A percentile compares a stretch with the other conserved stretches of the same genome.
phyloP scores from a whole-genome alignment of 2,329 filamentous ascomycete species.

The Epichloe scottii region DNA sequence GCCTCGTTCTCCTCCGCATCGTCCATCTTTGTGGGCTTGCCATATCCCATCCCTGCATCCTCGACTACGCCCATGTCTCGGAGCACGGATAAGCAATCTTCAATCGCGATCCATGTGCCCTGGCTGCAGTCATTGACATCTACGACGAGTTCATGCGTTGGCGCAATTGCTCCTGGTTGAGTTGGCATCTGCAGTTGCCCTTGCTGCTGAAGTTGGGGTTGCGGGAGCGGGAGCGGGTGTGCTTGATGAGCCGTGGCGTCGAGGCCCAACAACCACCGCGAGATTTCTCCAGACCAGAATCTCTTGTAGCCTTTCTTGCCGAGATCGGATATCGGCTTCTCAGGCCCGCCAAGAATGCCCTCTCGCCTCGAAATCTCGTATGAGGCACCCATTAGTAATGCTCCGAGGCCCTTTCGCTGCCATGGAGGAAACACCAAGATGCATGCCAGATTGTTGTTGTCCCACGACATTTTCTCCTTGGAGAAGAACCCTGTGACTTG shows the following conservation, averaged over 20 bases:
- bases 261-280: conserved; percentile 47
- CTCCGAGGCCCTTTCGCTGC: conserved; percentile 80
- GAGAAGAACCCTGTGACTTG: conserved; percentile 89
- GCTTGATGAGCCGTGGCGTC: conserved; percentile 19
- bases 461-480: conserved; percentile 98
- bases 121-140: conserved; percentile 61
- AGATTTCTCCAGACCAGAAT: conserved; percentile 79
- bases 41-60: conserved; percentile 38
- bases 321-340: conserved; percentile 82
- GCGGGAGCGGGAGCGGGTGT: background rate
- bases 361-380: conserved; percentile 86
- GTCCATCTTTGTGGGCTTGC: conserved; percentile 17
- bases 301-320: conserved; percentile 71
- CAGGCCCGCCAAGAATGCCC: conserved; percentile 74
- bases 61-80: conserved; percentile 66
- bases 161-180: background rate
- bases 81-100: conserved; percentile 70
- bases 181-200: background rate
- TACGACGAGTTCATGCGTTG: conserved; percentile 33
- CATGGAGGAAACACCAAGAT: conserved; percentile 94
- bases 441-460: conserved; percentile 94
- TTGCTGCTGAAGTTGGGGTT: background rate
- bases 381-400: conserved; percentile 80
- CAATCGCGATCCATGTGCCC: conserved; percentile 70
- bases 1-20: conserved; percentile 6